These are phyloP conservation scores for Bonia amplexicaulis DNA, from an alignment of 176 grass and related monocot species.

Conservation along the genomic window DNA sequence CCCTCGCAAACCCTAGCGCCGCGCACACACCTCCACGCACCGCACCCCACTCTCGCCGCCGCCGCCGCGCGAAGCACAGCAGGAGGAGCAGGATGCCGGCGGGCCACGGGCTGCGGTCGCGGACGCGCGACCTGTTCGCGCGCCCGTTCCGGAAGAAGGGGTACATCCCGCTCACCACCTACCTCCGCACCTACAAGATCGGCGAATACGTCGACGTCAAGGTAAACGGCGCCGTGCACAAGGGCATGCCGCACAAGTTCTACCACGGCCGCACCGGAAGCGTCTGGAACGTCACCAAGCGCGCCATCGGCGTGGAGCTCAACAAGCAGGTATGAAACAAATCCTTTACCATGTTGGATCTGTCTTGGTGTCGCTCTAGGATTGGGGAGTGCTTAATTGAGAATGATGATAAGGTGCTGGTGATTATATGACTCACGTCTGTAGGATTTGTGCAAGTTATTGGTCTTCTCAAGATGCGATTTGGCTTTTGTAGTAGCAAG, in stretches of 20 bases:
- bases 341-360: too few species aligned
- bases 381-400: not conserved
- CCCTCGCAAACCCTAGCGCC: slow-evolving; percentile 34
- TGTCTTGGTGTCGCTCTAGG: not conserved
- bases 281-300: slow-evolving; percentile 87
- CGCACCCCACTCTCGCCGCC: not conserved
- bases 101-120: slow-evolving; percentile 56
- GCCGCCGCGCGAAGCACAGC: slow-evolving; percentile 24
- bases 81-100: slow-evolving; percentile 54
- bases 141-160: slow-evolving; percentile 78
- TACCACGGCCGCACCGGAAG: slow-evolving; percentile 75
- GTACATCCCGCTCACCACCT: slow-evolving; percentile 72
- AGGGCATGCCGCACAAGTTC: slow-evolving; percentile 92
- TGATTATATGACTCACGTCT: not conserved
- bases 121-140: slow-evolving; percentile 70
- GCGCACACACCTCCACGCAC: not conserved
- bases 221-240: slow-evolving; percentile 84
- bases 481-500: not conserved
- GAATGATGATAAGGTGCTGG: not conserved
- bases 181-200: slow-evolving; percentile 75
- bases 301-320: slow-evolving; percentile 76
- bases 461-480: not conserved
- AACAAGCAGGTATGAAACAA: slow-evolving; percentile 62
- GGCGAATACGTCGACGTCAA: slow-evolving; percentile 70
- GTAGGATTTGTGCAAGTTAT: not conserved